Evolutionary conservation across 2,329 filamentous ascomycete species (phyloP).

Genomic region (Penicillium paneum): DNA sequence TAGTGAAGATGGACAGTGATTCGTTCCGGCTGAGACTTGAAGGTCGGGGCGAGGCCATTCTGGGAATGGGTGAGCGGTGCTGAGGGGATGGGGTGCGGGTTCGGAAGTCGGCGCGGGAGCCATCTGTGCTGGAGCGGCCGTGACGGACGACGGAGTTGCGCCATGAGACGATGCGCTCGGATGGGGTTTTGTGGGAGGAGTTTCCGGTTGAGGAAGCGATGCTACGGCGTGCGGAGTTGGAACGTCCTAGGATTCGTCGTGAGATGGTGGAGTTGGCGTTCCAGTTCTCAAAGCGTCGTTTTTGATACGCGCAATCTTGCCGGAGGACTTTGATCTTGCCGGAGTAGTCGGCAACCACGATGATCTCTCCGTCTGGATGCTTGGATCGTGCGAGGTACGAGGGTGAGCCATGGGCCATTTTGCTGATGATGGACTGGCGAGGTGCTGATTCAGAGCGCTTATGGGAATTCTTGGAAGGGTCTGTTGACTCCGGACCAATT

Average conservation of each 20-base stretch:
- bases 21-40: conserved; percentile 26
- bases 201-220: conserved; percentile 47
- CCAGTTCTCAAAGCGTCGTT: conserved; percentile 73
- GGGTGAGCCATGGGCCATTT: conserved; percentile 64
- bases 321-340: conserved; percentile 92
- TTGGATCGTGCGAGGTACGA: conserved; percentile 72
- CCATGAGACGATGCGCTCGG: conserved; percentile 86
- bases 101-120: conserved; percentile 29
- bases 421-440: conserved; percentile 35
- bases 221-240: conserved; percentile 57
- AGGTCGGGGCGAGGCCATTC: conserved; percentile 20
- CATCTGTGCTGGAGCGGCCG: conserved; percentile 50
- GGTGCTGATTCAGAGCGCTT: conserved; percentile 33
- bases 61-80: conserved; percentile 29
- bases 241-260: conserved; percentile 57
- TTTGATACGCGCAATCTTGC: conserved; percentile 84
- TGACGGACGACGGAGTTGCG: conserved; percentile 64
- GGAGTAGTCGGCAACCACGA: conserved; percentile 83
- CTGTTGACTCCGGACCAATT: conserved; percentile 63
- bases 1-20: conserved; percentile 26
- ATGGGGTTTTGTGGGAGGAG: conserved; percentile 47
- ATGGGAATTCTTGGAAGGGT: conserved; percentile 47
- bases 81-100: conserved; percentile 50
- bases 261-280: conserved; percentile 76
- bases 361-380: conserved; percentile 81